These are phyloP conservation scores for Solanum paucissectum DNA, from an alignment of 257 asterid species.

Conservation along the genomic window DNA sequence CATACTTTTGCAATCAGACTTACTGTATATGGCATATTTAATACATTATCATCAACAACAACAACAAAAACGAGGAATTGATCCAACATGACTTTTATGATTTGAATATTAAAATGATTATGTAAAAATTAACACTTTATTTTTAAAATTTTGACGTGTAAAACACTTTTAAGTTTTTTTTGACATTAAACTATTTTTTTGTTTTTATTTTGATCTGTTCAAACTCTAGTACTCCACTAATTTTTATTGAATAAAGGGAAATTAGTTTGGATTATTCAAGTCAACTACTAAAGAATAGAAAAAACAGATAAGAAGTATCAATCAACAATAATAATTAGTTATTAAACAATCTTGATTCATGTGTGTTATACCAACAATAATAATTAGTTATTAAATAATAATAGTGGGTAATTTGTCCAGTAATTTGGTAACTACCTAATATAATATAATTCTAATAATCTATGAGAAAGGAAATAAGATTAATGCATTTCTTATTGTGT, in stretches of 20 bases:
- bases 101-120: not conserved
- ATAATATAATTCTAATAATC: not conserved
- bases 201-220: not conserved
- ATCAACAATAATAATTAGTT: not conserved
- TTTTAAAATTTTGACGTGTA: not conserved
- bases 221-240: not conserved
- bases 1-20: too few species aligned
- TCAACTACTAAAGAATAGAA: not conserved
- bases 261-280: not conserved
- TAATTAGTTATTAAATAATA: not conserved
- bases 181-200: not conserved
- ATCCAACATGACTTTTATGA: not conserved
- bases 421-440: not conserved
- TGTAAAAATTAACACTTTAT: not conserved
- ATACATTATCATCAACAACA: not conserved
- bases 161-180: not conserved
- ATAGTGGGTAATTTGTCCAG: not conserved
- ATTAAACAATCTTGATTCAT: not conserved
- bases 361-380: too few species aligned
- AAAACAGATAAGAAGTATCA: not conserved
- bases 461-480: not conserved
- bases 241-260: not conserved
- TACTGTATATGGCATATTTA: too few species aligned
- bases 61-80: rapidly evolving
- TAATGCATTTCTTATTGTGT: not conserved